These are phyloP conservation scores for Hypoxylon lienhwacheense DNA, from an alignment of 495 filamentous ascomycete species.

Conservation along the genomic window DNA sequence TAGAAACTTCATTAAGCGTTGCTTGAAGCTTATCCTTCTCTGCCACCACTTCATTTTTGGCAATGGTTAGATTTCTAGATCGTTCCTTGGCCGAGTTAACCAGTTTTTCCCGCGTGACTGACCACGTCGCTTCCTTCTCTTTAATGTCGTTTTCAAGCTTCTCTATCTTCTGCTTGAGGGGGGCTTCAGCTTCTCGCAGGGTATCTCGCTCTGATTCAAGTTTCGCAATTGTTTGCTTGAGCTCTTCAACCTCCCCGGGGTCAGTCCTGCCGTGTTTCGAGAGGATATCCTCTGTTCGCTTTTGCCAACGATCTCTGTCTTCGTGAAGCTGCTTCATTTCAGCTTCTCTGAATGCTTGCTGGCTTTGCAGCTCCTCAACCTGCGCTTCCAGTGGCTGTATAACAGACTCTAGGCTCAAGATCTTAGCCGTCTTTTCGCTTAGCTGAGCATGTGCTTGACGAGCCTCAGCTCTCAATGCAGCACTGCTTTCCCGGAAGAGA, in stretches of 20 bases:
- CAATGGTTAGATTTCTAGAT: slow-evolving; percentile 44
- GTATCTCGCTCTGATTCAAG: slow-evolving; percentile 74
- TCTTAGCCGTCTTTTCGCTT: slow-evolving; percentile 68
- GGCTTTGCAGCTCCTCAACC: slow-evolving; percentile 76
- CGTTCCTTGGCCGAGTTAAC: slow-evolving; percentile 54
- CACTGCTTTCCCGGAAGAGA: slow-evolving; percentile 88
- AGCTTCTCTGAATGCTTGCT: slow-evolving; percentile 75
- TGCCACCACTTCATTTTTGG: slow-evolving; percentile 45
- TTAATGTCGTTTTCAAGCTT: slow-evolving; percentile 47
- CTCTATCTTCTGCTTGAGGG: slow-evolving; percentile 59
- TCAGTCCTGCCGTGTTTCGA: slow-evolving; percentile 95
- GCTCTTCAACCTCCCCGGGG: slow-evolving; percentile 82
- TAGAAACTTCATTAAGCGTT: slow-evolving; percentile 39
- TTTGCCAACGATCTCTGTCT: slow-evolving; percentile 88
- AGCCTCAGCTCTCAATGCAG: slow-evolving; percentile 80
- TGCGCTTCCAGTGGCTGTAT: slow-evolving; percentile 81
- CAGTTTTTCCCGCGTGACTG: slow-evolving; percentile 43
- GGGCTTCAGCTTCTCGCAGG: slow-evolving; percentile 57
- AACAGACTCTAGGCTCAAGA: slow-evolving; percentile 71
- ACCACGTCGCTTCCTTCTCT: slow-evolving; percentile 51
- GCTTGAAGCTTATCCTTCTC: slow-evolving; percentile 45
- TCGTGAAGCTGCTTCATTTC: slow-evolving; percentile 83
- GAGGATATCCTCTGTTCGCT: slow-evolving; percentile 89
- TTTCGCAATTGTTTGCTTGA: slow-evolving; percentile 65
- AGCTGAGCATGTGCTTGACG: slow-evolving; percentile 75